Conservation (phyloP, 805 yeast species). For the Hemisphaericaspora nanyangensis region DNA sequence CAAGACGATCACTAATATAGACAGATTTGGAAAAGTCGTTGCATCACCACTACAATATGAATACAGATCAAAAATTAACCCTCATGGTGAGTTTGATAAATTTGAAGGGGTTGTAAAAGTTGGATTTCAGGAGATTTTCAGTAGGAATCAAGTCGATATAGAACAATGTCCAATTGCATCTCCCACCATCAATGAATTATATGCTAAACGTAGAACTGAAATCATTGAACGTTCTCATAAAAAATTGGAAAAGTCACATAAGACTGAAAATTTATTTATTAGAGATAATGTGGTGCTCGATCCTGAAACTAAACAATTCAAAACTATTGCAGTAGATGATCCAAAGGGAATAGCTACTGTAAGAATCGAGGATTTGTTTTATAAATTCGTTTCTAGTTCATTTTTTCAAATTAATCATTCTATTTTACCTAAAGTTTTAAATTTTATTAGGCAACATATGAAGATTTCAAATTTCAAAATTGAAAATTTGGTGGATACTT, state of each 20-base stretch:
- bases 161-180: conserved; percentile 37
- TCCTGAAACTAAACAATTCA: conserved; percentile 26
- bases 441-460: conserved; percentile 23
- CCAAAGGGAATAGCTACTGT: conserved; percentile 30
- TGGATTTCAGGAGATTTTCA: conserved; percentile 28
- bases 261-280: conserved; percentile 18
- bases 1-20: conserved; percentile 1
- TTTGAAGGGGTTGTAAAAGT: conserved; percentile 9
- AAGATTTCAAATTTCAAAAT: conserved; percentile 5
- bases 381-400: conserved; percentile 35
- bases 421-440: conserved; percentile 33
- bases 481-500: conserved; percentile 37
- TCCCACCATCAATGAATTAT: conserved; percentile 22
- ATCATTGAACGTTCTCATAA: conserved; percentile 2
- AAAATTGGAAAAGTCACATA: too few relatives aligned
- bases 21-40: conserved; percentile 21
- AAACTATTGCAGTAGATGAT: conserved; percentile 22
- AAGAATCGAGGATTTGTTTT: conserved; percentile 29
- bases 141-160: conserved; percentile 26
- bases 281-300: conserved; percentile 32
- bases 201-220: conserved; percentile 13
- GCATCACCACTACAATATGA: conserved; percentile 36
- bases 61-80: conserved; percentile 40
- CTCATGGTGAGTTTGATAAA: conserved; percentile 22
- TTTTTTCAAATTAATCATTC: conserved; percentile 40